phyloP scores from a whole-genome alignment of 192 early-diverging fungal species.

The Gaertneriomyces semiglobifer region DNA sequence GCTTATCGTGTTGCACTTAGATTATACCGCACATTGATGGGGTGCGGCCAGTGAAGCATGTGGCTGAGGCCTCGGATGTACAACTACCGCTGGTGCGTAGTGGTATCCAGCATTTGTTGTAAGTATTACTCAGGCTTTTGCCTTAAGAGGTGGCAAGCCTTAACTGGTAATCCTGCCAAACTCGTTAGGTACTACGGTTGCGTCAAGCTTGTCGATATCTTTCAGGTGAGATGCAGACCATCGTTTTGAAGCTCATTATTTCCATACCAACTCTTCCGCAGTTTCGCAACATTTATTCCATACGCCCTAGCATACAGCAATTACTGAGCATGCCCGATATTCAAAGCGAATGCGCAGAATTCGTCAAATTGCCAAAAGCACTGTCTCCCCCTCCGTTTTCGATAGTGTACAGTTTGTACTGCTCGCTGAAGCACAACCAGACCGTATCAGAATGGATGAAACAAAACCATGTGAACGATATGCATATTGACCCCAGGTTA shows the following conservation, averaged over 20 bases:
- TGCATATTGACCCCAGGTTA: constrained; percentile 79
- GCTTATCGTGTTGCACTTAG: constrained; percentile 21
- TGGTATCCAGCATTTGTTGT: constrained; percentile 87
- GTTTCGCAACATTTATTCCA: constrained; percentile 87
- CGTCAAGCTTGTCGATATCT: constrained; percentile 85
- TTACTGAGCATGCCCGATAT: constrained; percentile 60
- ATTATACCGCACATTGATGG: constrained; percentile 82
- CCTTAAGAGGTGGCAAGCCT: not conserved
- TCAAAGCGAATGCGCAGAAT: constrained; percentile 74
- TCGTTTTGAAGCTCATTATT: not conserved
- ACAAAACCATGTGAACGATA: constrained; percentile 60
- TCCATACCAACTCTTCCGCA: constrained; percentile 25
- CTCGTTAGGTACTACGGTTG: constrained; percentile 78
- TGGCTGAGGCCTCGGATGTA: constrained; percentile 77
- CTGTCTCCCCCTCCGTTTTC: constrained; percentile 58
- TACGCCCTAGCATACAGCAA: constrained; percentile 58
- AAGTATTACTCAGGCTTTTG: constrained; percentile 30
- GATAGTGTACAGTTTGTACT: constrained; percentile 74
- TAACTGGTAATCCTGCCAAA: not conserved
- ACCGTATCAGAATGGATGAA: constrained; percentile 86
- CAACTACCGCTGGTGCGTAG: constrained; percentile 68
- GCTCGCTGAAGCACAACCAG: constrained; percentile 69
- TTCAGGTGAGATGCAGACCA: constrained; percentile 48
- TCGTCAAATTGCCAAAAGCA: constrained; percentile 56
- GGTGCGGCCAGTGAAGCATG: constrained; percentile 74